Evolutionary conservation across 768 basidiomycete genomes (phyloP), one percentile per base, ranked within the genome.

Genomic region (Psilocybe sp.): DNA sequence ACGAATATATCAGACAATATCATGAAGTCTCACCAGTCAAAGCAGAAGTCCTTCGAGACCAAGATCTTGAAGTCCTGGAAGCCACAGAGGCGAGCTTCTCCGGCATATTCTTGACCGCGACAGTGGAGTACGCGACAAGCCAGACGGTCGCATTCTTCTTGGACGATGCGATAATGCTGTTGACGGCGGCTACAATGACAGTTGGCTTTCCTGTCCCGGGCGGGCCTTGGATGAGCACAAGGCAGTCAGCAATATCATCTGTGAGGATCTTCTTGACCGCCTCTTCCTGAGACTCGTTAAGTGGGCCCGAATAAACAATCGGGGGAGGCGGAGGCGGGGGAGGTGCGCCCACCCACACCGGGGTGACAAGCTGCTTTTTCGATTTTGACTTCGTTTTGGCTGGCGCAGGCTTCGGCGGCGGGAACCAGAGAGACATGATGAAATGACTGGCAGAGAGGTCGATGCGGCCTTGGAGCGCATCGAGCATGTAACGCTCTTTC

Each of bases 171-270:
- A 70, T 60, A 42, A 72, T 63, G 46, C 69, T 72, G 0, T 65
- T 60, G 2, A 77, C 71, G 54, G 69, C 69, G 1, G 78, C 74
- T 0, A 79, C 78, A 54, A 85, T 85, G 20, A 81, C 80, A 20
- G 79, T 79, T 2, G 82, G 82, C 60, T 84, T 85, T 10, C 82
- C 84, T 33, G 82, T 81, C 5, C 82, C 82, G 40, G 82, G 81
- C 31, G 82, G 82, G 1, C 81, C 82, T 32, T 75, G 74, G n/a
- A 76, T 66, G 10, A 77, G 44, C 18, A 62, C 59, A 10, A 73
- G 50, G 9, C 64, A 63, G 34, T 65, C 44, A 1, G 40, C 23
- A 31, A 70, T 34, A 47, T 66, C 33, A 51, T 57, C 51, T 2
- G 73, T 72, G 0, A 76, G 57, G 38, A 75, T 73, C 19, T 60